These are phyloP conservation scores for Candida ficus DNA, from an alignment of 805 yeast genomes.

Conservation along the genomic window DNA sequence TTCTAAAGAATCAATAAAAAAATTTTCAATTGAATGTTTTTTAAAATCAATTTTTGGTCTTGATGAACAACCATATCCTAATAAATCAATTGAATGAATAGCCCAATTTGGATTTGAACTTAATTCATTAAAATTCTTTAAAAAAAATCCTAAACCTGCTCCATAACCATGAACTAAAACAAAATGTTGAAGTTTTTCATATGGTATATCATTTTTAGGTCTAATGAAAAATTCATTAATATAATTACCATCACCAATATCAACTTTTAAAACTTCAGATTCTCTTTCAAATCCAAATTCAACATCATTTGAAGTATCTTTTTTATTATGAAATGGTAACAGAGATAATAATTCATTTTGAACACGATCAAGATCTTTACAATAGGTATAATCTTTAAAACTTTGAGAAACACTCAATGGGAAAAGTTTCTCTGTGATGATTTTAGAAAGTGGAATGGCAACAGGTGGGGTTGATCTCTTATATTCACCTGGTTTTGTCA, in stretches of 20 bases:
- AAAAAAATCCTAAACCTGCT: constrained; percentile 84
- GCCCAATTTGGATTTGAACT: constrained; percentile 47
- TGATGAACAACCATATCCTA: constrained; percentile 89
- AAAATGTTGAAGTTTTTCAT: constrained; percentile 37
- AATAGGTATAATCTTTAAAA: constrained; percentile 41
- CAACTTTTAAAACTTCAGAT: constrained; percentile 31
- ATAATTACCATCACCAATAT: constrained; percentile 40
- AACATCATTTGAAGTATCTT: constrained; percentile 13
- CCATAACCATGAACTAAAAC: constrained; percentile 93
- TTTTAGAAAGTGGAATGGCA: constrained; percentile 54
- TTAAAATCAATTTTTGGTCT: constrained; percentile 57
- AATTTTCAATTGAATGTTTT: constrained; percentile 29
- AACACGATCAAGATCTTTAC: constrained; percentile 34
- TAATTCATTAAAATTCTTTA: constrained; percentile 63
- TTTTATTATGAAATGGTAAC: constrained; percentile 42
- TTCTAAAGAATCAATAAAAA: constrained; percentile 50
- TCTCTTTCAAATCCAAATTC: constrained; percentile 12
- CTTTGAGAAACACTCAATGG: constrained; percentile 54
- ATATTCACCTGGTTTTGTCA: constrained; percentile 23
- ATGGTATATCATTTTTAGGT: constrained; percentile 35
- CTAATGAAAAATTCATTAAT: constrained; percentile 75
- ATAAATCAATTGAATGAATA: constrained; percentile 79
- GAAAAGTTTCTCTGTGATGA: constrained; percentile 43
- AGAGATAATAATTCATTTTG: constrained; percentile 42
- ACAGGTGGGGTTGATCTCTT: constrained; percentile 60